Percentiles rank a stretch among this genome's conserved stretches.
Conservation (phyloP, 2,329 filamentous ascomycete genomes). For the Verticillium dahliae region DNA sequence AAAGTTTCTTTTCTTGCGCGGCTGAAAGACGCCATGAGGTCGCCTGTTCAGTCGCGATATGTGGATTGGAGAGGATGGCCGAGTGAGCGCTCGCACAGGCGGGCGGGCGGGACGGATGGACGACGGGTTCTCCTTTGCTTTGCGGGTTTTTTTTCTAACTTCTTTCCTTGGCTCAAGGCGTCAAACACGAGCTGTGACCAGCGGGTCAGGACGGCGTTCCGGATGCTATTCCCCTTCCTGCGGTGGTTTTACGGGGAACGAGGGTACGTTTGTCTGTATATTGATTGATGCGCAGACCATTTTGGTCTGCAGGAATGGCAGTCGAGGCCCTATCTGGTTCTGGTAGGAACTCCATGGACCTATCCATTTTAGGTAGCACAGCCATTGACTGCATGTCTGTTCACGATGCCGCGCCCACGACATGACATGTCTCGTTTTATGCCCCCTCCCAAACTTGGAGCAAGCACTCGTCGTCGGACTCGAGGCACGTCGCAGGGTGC, state of each 20-base stretch:
- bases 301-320: background rate
- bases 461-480: no score
- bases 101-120: background rate
- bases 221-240: background rate
- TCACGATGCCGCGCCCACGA: no score
- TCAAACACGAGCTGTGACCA: background rate
- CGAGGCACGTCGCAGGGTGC: no score
- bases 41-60: background rate
- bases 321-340: background rate
- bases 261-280: background rate
- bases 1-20: background rate
- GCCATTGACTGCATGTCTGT: background rate
- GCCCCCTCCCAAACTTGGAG: no score
- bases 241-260: background rate
- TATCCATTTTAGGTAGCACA: background rate
- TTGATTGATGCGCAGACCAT: background rate
- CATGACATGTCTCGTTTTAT: no score
- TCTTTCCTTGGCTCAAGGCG: background rate
- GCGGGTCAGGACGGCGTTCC: background rate
- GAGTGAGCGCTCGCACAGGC: background rate
- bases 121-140: background rate
- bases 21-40: background rate
- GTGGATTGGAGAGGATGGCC: background rate
- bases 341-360: background rate
- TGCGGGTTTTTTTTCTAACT: background rate